Base-by-base conservation (phyloP, 2,329 filamentous ascomycete genomes). In the Fusarium sp. region DNA sequence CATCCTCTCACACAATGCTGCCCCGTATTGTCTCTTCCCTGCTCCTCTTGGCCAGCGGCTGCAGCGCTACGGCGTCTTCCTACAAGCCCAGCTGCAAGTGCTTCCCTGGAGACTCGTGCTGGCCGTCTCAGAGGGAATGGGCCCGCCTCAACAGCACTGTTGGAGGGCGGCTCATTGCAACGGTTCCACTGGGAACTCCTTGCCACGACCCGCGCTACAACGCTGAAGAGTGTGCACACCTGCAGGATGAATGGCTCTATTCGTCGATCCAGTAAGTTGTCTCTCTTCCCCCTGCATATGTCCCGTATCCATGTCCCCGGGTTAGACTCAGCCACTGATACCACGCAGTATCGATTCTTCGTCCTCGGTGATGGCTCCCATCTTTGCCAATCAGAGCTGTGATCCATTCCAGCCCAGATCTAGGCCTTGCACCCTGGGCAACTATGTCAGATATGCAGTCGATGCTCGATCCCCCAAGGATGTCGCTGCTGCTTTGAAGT, bases 161-260 rank as follows among this genome's bases (percentile, higher is more conserved):
- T 2, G 80, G 81, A 4, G 89, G 89, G 0, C 82, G 81, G 3
- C 80, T 91, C 30, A 81, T 91, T 22, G 82, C 82, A 0, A 90
- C 87, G 0, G 79, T 86, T 1, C 89, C 89, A 1, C 73, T 90
- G 7, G 89, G 83, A 3, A 76, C 82, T 2, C 81, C 85, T 2
- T 91, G 89, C 70, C 88, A 90, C 69, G 81, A 84, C 20, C 84
- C 82, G 11, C 66, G 76, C 10, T 90, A 87, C 75, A 80, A 90
- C 75, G 82, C 79, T 10, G 81, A 76, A 0, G 77, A 79, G 22
- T 91, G 89, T 73, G 70, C 80, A 1, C 76, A 65, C 9, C 68
- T 90, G 1, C 81, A 82, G 40, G 74, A 79, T 3, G 76, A 78
- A 38, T 91, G 88, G 89, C 74, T 79, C 1, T 73, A 78, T 9